These are phyloP conservation scores for Iodosphaeria phyllophila DNA, from an alignment of 2,329 filamentous ascomycete species.

Conservation along the genomic window DNA sequence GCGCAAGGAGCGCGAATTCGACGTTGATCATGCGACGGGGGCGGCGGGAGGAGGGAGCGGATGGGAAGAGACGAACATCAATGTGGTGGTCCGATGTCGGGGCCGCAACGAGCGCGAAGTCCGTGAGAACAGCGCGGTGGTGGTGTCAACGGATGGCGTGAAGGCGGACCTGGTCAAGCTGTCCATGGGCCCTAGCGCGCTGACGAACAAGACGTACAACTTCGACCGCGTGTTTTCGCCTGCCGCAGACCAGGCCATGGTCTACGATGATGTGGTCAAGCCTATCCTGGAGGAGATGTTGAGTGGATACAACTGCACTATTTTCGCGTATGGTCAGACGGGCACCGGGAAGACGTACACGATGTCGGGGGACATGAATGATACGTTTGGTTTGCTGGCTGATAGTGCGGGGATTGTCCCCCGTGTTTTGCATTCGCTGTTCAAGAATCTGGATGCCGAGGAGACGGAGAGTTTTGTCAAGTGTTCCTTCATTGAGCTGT, in stretches of 20 bases:
- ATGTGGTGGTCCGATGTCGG: conserved; percentile 87
- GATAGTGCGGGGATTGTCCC: conserved; percentile 93
- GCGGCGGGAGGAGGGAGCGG: too few species aligned
- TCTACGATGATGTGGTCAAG: conserved; percentile 88
- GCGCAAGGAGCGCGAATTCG: conserved; percentile 76
- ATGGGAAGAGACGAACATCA: conserved; percentile 84
- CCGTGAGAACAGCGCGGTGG: conserved; percentile 83
- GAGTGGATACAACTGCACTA: conserved; percentile 89
- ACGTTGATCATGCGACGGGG: too few species aligned
- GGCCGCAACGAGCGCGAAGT: conserved; percentile 87
- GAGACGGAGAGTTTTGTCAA: conserved; percentile 78
- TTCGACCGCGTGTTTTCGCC: conserved; percentile 97
- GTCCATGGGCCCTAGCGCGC: conserved; percentile 77
- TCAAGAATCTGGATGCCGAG: conserved; percentile 63
- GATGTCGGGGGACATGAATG: conserved; percentile 95
- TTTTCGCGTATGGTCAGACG: conserved; percentile 96
- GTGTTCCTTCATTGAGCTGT: conserved; percentile 95
- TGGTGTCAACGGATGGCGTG: conserved; percentile 73
- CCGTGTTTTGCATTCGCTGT: conserved; percentile 70
- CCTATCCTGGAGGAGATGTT: conserved; percentile 95
- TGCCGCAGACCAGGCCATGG: conserved; percentile 79
- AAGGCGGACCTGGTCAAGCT: conserved; percentile 71
- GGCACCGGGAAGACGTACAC: conserved; percentile 98
- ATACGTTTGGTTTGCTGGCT: conserved; percentile 67
- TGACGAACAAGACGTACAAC: conserved; percentile 90